phyloP scores from a whole-genome alignment of 2,329 filamentous ascomycete species.

The Fusarium devonianum region DNA sequence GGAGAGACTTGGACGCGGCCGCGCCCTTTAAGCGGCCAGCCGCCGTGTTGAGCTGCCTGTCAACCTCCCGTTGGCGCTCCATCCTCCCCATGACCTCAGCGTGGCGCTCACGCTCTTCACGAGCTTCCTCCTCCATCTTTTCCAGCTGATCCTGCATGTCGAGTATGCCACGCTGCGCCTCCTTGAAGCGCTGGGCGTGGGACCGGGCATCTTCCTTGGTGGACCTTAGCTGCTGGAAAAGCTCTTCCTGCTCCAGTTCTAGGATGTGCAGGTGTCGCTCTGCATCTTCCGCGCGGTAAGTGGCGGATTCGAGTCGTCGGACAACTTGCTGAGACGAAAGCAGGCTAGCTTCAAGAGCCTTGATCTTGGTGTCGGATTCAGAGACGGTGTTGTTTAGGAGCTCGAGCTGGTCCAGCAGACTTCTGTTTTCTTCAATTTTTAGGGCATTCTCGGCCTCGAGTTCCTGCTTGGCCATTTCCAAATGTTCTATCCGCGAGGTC shows the following conservation, averaged over 20 bases:
- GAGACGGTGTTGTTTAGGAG: slow-evolving; percentile 78
- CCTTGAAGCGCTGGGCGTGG: slow-evolving; percentile 83
- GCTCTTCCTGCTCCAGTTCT: slow-evolving; percentile 79
- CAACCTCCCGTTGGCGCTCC: slow-evolving; percentile 82
- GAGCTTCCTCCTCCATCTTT: slow-evolving; percentile 83
- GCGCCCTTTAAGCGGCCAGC: slow-evolving; percentile 83
- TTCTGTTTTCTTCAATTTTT: slow-evolving; percentile 83
- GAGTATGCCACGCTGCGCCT: slow-evolving; percentile 79
- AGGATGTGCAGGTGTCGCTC: slow-evolving; percentile 81
- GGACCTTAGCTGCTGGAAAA: slow-evolving; percentile 71
- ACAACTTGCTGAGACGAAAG: slow-evolving; percentile 80
- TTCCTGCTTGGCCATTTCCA: slow-evolving; percentile 77
- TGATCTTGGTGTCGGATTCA: slow-evolving; percentile 82
- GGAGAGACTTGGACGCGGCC: slow-evolving; percentile 72
- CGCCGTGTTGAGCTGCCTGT: slow-evolving; percentile 80
- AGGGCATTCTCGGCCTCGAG: slow-evolving; percentile 80
- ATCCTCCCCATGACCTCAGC: slow-evolving; percentile 81
- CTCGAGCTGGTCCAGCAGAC: slow-evolving; percentile 84
- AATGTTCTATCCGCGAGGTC: slow-evolving; percentile 72
- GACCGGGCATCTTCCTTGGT: slow-evolving; percentile 79
- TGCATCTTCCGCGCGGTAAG: slow-evolving; percentile 76
- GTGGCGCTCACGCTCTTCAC: slow-evolving; percentile 81
- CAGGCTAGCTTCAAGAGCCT: slow-evolving; percentile 77
- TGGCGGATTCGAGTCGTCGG: slow-evolving; percentile 75
- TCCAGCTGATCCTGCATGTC: slow-evolving; percentile 89